Evolutionary conservation across 257 asterid genomes (phyloP).

Genomic region (Cynanchum wilfordii): DNA sequence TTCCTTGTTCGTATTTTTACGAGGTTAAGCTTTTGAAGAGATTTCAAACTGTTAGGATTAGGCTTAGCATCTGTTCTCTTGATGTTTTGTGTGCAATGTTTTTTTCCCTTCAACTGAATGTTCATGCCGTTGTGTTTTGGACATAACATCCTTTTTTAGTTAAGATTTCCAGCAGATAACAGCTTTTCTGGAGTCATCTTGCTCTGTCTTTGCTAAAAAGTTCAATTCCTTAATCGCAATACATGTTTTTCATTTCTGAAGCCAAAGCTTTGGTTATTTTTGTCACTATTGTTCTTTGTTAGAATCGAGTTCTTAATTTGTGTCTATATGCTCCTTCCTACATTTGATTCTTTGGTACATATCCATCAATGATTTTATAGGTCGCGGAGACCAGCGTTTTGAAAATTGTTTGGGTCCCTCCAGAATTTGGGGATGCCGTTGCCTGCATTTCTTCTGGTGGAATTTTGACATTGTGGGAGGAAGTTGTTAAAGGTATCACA

Average conservation of each 20-base stretch:
- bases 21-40: neutral
- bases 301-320: neutral
- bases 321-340: neutral
- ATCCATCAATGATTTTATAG: conserved; percentile 23
- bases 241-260: neutral
- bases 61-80: neutral
- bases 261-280: neutral
- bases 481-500: conserved; percentile 52
- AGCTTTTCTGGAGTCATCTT: neutral
- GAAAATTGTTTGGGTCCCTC: conserved; percentile 82
- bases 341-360: neutral
- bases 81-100: neutral
- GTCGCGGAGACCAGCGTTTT: conserved; percentile 50
- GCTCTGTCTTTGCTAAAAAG: neutral
- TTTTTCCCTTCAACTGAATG: neutral
- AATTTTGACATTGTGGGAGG: conserved; percentile 76
- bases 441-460: conserved; percentile 72
- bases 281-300: neutral
- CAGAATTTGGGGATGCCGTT: conserved; percentile 75
- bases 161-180: neutral
- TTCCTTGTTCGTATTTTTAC: neutral
- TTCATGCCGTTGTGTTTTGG: neutral
- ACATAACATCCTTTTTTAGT: neutral
- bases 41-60: neutral
- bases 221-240: neutral